phyloP scores from a whole-genome alignment of 2,329 filamentous ascomycete species.

The Aureobasidium sp. region DNA sequence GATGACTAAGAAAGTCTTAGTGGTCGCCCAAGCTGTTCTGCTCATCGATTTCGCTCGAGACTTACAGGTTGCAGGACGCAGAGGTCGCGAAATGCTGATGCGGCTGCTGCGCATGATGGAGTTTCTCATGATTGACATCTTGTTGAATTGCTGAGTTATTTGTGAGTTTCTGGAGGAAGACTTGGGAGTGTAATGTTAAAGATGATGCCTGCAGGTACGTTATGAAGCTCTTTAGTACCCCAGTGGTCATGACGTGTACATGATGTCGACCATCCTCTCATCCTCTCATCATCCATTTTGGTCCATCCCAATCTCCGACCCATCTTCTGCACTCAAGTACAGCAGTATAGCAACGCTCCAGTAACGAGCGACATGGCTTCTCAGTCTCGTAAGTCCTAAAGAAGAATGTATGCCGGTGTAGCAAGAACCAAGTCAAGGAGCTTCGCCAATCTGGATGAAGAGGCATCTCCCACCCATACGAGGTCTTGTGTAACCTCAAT shows the following conservation, averaged over 20 bases:
- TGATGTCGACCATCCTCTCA: neutral
- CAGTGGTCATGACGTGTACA: conserved; percentile 11
- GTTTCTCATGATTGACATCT: conserved; percentile 17
- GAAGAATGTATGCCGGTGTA: too few relatives aligned
- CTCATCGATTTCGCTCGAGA: neutral
- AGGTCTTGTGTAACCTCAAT: neutral
- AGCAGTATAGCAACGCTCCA: too few relatives aligned
- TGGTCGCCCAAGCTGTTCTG: neutral
- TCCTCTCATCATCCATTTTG: neutral
- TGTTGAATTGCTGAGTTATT: neutral
- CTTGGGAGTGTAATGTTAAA: neutral
- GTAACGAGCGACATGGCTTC: too few relatives aligned
- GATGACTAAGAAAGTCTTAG: neutral
- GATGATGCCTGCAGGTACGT: conserved; percentile 9
- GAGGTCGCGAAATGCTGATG: neutral
- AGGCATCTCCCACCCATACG: neutral
- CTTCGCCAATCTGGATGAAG: too few relatives aligned
- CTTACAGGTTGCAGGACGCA: conserved; percentile 10
- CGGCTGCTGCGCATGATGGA: conserved; percentile 19
- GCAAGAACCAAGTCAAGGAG: too few relatives aligned
- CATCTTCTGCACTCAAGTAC: neutral
- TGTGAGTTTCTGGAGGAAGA: neutral
- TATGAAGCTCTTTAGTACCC: neutral
- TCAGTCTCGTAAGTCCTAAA: too few relatives aligned
- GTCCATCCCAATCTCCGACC: neutral